These are phyloP conservation scores for Mastigamoeba balamuthi DNA, from an alignment of 78 protist genomes.

Conservation along the genomic window DNA sequence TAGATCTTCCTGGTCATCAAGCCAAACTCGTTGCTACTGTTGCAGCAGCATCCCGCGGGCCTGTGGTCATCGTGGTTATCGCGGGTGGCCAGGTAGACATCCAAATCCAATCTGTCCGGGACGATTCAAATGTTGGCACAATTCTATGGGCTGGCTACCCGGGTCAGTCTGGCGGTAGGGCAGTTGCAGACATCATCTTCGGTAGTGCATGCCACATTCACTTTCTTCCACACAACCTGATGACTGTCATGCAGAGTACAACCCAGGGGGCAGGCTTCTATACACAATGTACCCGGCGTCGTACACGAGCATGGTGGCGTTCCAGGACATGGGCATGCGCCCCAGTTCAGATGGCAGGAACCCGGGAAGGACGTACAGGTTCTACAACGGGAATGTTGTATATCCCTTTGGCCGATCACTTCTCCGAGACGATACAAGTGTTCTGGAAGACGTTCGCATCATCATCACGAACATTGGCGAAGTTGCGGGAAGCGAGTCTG, in stretches of 20 bases:
- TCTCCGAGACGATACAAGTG: no score
- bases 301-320: neutral
- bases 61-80: neutral
- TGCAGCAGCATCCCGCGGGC: neutral
- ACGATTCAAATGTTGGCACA: neutral
- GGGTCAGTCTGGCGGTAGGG: slow-evolving; percentile 25
- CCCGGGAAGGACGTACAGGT: no score
- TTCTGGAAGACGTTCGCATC: no score
- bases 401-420: no score
- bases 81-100: slow-evolving; percentile 3
- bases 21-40: neutral
- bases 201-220: no score
- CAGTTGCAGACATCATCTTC: slow-evolving; percentile 3
- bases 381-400: no score
- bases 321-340: neutral
- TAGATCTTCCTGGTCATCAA: slow-evolving; percentile 20
- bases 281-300: neutral
- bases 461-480: no score
- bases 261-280: neutral
- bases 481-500: no score
- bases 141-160: slow-evolving; percentile 13
- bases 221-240: neutral
- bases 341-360: neutral
- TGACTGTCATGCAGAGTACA: neutral
- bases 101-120: neutral